These are phyloP conservation scores for Raphanus raphanistrum DNA, from an alignment of 345 rosid species.

Conservation along the genomic window DNA sequence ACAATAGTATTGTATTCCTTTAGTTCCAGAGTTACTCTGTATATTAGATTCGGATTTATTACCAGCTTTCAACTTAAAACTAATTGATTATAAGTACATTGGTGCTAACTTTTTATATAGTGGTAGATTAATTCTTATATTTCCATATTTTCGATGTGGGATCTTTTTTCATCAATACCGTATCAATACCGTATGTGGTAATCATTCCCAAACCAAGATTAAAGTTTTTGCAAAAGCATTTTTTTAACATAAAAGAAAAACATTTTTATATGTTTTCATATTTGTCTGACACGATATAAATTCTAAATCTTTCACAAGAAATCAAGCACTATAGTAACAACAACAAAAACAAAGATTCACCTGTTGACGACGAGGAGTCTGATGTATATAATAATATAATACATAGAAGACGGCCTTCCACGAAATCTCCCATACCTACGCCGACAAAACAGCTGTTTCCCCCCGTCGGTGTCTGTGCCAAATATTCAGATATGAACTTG, in stretches of 20 bases:
- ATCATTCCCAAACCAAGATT: not conserved
- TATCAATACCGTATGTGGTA: too few relatives aligned
- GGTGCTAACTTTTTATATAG: too few relatives aligned
- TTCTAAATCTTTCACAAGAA: not conserved
- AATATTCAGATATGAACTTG: not conserved
- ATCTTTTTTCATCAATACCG: too few relatives aligned
- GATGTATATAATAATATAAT: not conserved
- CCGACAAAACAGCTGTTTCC: not conserved
- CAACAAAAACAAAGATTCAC: not conserved
- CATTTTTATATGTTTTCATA: not conserved
- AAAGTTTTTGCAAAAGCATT: not conserved
- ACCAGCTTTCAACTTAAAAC: too few relatives aligned
- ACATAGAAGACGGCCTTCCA: not conserved
- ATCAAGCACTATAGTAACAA: not conserved
- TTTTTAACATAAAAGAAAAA: not conserved
- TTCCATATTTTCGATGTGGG: too few relatives aligned
- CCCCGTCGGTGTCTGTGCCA: not conserved
- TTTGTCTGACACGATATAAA: not conserved
- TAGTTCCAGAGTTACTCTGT: conserved; percentile 91
- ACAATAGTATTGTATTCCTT: conserved; percentile 99
- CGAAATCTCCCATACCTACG: not conserved
- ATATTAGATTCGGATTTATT: too few relatives aligned
- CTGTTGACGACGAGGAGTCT: not conserved
- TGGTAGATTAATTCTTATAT: too few relatives aligned
- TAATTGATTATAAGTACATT: too few relatives aligned